A percentile compares a stretch with the other conserved stretches of the same genome.
These are phyloP conservation scores for Harrya chromipes DNA, from an alignment of 768 basidiomycete species.

Conservation along the genomic window DNA sequence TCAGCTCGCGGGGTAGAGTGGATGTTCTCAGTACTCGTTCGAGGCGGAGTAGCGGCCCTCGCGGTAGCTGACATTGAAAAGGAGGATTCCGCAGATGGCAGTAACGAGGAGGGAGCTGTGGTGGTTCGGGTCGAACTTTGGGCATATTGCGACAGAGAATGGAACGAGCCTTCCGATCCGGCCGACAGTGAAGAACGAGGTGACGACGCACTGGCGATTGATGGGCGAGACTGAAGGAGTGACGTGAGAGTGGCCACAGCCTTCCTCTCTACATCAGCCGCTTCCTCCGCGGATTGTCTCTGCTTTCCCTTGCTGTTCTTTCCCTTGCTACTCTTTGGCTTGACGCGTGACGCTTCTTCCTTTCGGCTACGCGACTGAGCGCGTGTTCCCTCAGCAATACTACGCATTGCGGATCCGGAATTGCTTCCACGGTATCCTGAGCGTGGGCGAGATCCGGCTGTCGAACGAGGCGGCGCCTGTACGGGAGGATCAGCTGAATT, in stretches of 20 bases:
- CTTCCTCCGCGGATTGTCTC: conserved; percentile 36
- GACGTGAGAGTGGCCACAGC: conserved; percentile 79
- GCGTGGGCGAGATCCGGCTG: conserved; percentile 31
- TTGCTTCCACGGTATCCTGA: conserved; percentile 16
- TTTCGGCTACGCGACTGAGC: conserved; percentile 43
- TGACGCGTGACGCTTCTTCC: conserved; percentile 36
- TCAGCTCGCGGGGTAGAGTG: conserved; percentile 58
- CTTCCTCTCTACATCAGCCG: conserved; percentile 68
- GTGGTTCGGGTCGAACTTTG: conserved; percentile 63
- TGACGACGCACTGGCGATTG: conserved; percentile 59
- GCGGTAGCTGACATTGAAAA: conserved; percentile 21
- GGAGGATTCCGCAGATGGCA: conserved; percentile 41
- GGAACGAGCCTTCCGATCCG: conserved; percentile 63
- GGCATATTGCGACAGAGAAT: conserved; percentile 61
- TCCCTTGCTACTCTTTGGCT: conserved; percentile 44
- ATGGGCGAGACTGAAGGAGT: conserved; percentile 62
- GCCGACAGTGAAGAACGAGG: conserved; percentile 70
- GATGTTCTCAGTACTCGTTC: conserved; percentile 28
- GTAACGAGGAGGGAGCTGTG: conserved; percentile 37
- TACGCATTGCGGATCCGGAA: conserved; percentile 30
- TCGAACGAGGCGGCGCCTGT: conserved; percentile 41
- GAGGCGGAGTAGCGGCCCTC: conserved; percentile 37
- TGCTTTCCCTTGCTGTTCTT: conserved; percentile 54
- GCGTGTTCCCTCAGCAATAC: conserved; percentile 46
- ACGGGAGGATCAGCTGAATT: conserved; percentile 70